Evolutionary conservation across 2,329 filamentous ascomycete species (phyloP), one percentile per base, ranked within the genome.

Genomic region (Aspergillus versicolor): DNA sequence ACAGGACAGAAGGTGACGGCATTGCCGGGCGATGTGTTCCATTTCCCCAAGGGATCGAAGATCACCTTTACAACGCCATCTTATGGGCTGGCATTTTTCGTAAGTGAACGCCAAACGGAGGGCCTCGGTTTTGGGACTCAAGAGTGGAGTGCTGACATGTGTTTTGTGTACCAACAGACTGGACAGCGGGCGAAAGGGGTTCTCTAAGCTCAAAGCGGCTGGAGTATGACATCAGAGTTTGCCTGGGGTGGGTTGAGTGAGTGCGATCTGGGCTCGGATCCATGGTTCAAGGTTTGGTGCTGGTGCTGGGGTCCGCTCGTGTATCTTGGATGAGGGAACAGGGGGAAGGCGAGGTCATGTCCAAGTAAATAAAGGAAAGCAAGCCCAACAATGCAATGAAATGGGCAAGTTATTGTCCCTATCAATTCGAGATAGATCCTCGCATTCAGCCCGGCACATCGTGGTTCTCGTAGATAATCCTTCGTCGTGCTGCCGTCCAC

Each of bases 41-140:
- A 84, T 70, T 89, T 89, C 67, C 86, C 85, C 60, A 86, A 84
- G 70, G 87, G 87, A 1, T 71, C 80, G 2, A 87, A 81, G 59
- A 87, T 89, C 63, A 88, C 86, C 0, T 90, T 89, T 61, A 82
- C 79, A 2, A 88, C 85, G 11, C 76, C 80, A 37, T 79, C 82
- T 57, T 84, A 83, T 64, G 86, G 85, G 0, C 70, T 88, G 65
- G 86, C 81, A 1, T 88, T 88, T 63, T 88, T 68, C 56, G 73
- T 75, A 62, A 65, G 73, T 74, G 45, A 50, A n/a, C 17, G 37
- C 42, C 15, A 44, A 32, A 27, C 6, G 9, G 32, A 8, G n/a
- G 15, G 15, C 21, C 22, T 13, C 37, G 37, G 45, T 50, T 27
- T 19, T 11, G 12, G 12, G 9, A 24, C 17, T 53, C 41, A 37